Evolutionary conservation across 495 filamentous ascomycete species (phyloP), one percentile per base, ranked within the genome.

Genomic region (Penicillium robsamsonii): DNA sequence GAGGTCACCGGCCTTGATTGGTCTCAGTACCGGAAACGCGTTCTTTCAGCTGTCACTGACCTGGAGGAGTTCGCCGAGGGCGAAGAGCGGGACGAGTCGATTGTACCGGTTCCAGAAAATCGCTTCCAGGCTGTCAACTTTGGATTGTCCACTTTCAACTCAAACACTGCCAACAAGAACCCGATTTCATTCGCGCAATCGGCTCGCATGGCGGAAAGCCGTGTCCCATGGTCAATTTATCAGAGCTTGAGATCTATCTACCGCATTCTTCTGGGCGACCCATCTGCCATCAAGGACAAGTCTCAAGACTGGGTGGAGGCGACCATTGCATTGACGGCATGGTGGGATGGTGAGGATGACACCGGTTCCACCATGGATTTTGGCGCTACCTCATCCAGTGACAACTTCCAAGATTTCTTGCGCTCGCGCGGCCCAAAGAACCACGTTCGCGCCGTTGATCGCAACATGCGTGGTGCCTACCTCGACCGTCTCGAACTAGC

Each of bases 301-400:
- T 78, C 90, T 10, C 80, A 88, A 60, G 90, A 94, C 68, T 97
- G 91, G 92, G 79, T 91, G 44, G 92, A 97, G 70, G 91, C 90
- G 1, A 87, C 87, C 2, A 70, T 95, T 46, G 87, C 84, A 4
- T 70, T 96, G 44, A 87, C 90, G 10, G 84, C 86, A 1, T 96
- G 92, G 92, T 95, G 91, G 90, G 85, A 91, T 67, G 89, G 92
- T 35, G 81, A 88, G 15, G 84, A 86, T 50, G 79, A 86, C 17
- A 68, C 65, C 11, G 66, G 66, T 12, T 38, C 68, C 0, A 51
- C 40, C 20, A 38, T 63, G 15, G 62, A 63, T 27, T 58, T 71
- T 18, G 61, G 58, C 17, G 58, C 66, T 11, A 68, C 65, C 53
- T 59, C 59, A n/a, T 49, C 56, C 22, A 67, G 63, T 46, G 49